phyloP scores from a whole-genome alignment of 495 filamentous ascomycete species.

The Usnea hakonensis region DNA sequence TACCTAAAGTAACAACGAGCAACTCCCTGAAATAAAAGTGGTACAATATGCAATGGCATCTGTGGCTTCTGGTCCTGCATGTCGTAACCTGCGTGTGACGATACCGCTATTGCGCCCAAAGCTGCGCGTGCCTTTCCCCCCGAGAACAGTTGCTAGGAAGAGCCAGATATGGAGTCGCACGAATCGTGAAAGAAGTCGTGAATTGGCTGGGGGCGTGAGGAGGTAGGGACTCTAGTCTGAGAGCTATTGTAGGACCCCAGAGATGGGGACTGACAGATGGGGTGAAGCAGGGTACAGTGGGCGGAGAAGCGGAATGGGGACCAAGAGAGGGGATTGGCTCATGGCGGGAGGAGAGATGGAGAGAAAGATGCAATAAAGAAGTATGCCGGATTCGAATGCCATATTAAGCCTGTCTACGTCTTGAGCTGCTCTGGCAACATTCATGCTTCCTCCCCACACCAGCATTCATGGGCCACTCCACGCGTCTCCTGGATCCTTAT shows the following conservation, averaged over 20 bases:
- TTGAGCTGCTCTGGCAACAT: not conserved
- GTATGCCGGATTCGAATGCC: not conserved
- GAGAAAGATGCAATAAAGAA: not conserved
- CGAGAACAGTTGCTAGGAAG: not conserved
- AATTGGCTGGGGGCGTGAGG: not conserved
- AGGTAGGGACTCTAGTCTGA: not conserved
- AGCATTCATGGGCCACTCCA: not conserved
- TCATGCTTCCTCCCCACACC: not conserved
- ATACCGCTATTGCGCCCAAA: not conserved
- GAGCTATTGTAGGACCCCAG: not conserved
- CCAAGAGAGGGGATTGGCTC: not conserved
- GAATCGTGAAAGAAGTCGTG: not conserved
- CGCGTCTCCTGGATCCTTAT: not conserved
- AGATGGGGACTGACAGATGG: not conserved
- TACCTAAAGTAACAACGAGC: no score
- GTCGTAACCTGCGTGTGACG: not conserved
- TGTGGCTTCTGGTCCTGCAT: conserved; percentile 4
- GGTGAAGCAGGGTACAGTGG: not conserved
- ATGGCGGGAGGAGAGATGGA: not conserved
- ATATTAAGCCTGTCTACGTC: not conserved
- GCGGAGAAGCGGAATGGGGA: not conserved
- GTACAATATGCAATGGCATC: conserved; percentile 12
- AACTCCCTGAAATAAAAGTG: not conserved
- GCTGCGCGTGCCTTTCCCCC: not conserved
- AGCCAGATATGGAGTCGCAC: not conserved